Percentiles rank a stretch among this genome's conserved stretches.
phyloP scores from a whole-genome alignment of 2,329 filamentous ascomycete genomes.

The Teratosphaeria gauchensis region DNA sequence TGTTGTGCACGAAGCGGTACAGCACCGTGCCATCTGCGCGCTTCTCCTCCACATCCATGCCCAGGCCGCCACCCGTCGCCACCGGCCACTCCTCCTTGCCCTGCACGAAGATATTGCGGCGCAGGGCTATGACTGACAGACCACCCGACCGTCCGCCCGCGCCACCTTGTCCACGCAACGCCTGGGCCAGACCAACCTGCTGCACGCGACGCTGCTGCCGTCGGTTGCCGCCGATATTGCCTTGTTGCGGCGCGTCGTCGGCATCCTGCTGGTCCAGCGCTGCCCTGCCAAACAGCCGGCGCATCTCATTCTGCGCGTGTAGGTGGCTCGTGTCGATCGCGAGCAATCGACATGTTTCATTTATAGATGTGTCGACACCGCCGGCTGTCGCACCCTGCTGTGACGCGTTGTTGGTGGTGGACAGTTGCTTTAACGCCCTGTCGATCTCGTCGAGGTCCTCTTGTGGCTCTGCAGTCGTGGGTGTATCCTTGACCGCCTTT shows the following conservation, averaged over 20 bases:
- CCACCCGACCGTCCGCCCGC: conserved; percentile 51
- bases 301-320: conserved; percentile 87
- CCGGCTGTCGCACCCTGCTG: conserved; percentile 12
- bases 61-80: conserved; percentile 67
- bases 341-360: conserved; percentile 46
- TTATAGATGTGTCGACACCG: conserved; percentile 29
- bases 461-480: conserved; percentile 26
- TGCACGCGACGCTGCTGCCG: conserved; percentile 30
- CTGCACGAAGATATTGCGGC: conserved; percentile 75
- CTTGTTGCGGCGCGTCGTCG: conserved; percentile 1
- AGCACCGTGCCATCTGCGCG: conserved; percentile 52
- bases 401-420: conserved; percentile 24
- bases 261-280: conserved; percentile 48
- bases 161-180: conserved; percentile 41
- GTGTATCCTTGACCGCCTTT: conserved; percentile 14
- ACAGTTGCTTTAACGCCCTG: conserved; percentile 50
- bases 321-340: conserved; percentile 62
- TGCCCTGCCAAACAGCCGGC: conserved; percentile 57
- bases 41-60: conserved; percentile 59
- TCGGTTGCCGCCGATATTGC: conserved; percentile 19
- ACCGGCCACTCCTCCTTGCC: conserved; percentile 82
- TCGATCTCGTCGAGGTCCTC: conserved; percentile 54
- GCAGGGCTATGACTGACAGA: conserved; percentile 52
- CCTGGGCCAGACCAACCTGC: conserved; percentile 50
- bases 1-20: conserved; percentile 70